phyloP scores from a whole-genome alignment of 2,329 filamentous ascomycete genomes.

The Colletotrichum cereale region DNA sequence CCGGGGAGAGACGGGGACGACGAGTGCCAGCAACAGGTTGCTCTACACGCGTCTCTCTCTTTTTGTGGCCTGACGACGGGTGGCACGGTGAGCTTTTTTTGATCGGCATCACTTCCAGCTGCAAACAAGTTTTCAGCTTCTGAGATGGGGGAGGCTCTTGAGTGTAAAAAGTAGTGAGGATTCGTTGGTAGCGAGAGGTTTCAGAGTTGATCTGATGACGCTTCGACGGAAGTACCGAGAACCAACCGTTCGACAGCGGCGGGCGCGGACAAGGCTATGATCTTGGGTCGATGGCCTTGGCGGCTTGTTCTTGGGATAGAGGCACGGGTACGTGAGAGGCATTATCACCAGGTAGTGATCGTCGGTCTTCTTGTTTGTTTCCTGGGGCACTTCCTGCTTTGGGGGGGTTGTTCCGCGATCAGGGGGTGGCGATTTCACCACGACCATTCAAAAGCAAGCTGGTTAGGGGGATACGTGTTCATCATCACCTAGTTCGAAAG shows the following conservation, averaged over 20 bases:
- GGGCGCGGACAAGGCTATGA: constrained; percentile 40
- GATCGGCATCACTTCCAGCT: constrained; percentile 43
- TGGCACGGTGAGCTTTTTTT: constrained; percentile 43
- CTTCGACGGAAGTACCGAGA: not conserved
- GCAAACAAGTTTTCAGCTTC: not conserved
- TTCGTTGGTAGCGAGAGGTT: constrained; percentile 8
- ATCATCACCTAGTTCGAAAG: not conserved
- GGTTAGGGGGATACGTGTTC: not conserved
- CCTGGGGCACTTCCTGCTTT: not conserved
- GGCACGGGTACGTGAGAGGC: not conserved
- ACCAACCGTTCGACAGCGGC: constrained; percentile 42
- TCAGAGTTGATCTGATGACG: not conserved
- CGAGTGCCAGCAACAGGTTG: constrained; percentile 1
- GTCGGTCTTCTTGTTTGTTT: not conserved
- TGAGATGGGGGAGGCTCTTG: not conserved
- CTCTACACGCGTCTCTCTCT: constrained; percentile 39
- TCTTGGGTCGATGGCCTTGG: constrained; percentile 8
- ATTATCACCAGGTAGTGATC: not conserved
- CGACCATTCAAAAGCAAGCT: not conserved
- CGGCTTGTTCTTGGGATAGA: not conserved
- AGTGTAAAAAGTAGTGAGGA: not conserved
- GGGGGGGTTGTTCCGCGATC: not conserved
- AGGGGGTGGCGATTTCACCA: not conserved
- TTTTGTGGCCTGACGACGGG: constrained; percentile 44
- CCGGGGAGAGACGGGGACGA: constrained; percentile 3